These are phyloP conservation scores for Ophiostoma fasciatum DNA, from an alignment of 2,329 filamentous ascomycete genomes.

Conservation along the genomic window DNA sequence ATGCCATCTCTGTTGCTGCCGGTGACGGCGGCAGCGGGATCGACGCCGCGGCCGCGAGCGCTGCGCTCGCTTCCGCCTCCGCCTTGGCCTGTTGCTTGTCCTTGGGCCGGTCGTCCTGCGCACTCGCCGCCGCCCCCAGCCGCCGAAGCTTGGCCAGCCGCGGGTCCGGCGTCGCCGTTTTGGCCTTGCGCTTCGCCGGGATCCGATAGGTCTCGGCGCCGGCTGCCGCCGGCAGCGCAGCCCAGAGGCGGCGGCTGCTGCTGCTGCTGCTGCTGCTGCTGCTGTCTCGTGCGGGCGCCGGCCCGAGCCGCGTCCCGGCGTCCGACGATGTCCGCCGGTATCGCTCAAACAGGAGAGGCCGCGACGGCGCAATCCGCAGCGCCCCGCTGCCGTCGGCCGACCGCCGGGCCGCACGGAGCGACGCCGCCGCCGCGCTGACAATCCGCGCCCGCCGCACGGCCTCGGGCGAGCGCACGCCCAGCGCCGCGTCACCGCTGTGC, in stretches of 20 bases:
- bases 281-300: no score
- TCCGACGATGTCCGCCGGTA: slow-evolving; percentile 1
- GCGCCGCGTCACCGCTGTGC: not conserved
- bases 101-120: not conserved
- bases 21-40: slow-evolving; percentile 11
- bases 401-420: slow-evolving; percentile 7
- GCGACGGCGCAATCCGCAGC: slow-evolving; percentile 5
- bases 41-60: not conserved
- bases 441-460: slow-evolving; percentile 4
- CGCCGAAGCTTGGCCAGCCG: slow-evolving; percentile 7
- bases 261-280: not conserved
- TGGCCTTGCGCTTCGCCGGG: slow-evolving; percentile 9
- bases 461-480: not conserved
- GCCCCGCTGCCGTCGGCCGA: slow-evolving; percentile 1
- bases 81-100: not conserved
- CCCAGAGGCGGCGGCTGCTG: not conserved
- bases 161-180: not conserved
- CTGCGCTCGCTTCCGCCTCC: slow-evolving; percentile 3
- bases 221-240: not conserved
- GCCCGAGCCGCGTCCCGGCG: not conserved
- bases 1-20: slow-evolving; percentile 6
- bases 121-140: no score
- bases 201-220: slow-evolving; percentile 1
- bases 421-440: slow-evolving; percentile 6
- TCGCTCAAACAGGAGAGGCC: slow-evolving; percentile 4